Percentiles rank a stretch among this genome's conserved stretches.
Evolutionary conservation across 352 stramenopile species (phyloP).

Genomic region (Globisporangium barbulae): DNA sequence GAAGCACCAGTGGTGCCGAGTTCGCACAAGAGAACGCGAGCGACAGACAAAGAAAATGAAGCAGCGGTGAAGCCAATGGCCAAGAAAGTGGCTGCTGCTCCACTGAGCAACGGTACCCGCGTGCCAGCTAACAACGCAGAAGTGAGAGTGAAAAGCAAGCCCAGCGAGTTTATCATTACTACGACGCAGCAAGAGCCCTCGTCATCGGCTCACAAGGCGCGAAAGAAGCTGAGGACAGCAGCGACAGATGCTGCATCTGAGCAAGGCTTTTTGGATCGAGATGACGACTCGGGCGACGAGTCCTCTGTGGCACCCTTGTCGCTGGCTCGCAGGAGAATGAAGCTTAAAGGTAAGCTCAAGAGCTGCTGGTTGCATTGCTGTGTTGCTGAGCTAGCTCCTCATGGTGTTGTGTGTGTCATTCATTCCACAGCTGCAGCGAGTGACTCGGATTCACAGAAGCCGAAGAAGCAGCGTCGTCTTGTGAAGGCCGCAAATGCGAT

Average conservation of each 20-base stretch:
- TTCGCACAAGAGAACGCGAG: conserved; percentile 1
- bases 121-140: background rate
- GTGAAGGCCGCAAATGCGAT: conserved; percentile 2
- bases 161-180: background rate
- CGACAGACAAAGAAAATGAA: background rate
- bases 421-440: background rate
- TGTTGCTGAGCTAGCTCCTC: background rate
- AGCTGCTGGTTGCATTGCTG: background rate
- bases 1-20: background rate
- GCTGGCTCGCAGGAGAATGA: background rate
- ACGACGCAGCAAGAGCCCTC: background rate
- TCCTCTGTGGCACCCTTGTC: background rate
- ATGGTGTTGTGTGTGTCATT: background rate
- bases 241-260: background rate
- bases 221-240: conserved; percentile 1
- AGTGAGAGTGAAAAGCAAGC: background rate
- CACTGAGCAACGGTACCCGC: background rate
- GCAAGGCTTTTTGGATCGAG: background rate
- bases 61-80: no score
- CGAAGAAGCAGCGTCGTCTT: background rate
- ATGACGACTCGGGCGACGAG: background rate
- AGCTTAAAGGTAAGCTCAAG: background rate
- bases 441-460: background rate
- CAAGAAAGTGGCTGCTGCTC: background rate
- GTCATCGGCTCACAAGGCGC: background rate